phyloP scores from a whole-genome alignment of 805 yeast species.

The Suhomyces sp. region DNA sequence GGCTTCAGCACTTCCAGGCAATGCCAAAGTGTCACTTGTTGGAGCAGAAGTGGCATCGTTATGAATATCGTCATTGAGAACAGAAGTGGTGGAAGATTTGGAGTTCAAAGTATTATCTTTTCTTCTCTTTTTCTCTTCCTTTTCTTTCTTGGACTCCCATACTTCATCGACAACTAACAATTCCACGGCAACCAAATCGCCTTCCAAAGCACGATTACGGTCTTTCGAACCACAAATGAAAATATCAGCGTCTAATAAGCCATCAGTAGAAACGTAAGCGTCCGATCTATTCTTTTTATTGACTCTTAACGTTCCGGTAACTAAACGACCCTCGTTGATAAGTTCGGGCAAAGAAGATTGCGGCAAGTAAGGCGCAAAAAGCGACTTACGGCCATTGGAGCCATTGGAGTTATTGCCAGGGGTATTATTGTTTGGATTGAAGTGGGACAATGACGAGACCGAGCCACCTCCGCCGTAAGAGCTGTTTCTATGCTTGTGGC shows the following conservation, averaged over 20 bases:
- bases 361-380: constrained; percentile 94
- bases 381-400: constrained; percentile 61
- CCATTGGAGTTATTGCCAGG: constrained; percentile 24
- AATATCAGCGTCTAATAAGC: constrained; percentile 91
- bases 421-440: constrained; percentile 26
- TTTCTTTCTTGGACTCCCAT: constrained; percentile 94
- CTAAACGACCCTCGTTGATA: constrained; percentile 85
- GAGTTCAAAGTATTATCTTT: constrained; percentile 53
- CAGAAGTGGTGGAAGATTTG: constrained; percentile 31
- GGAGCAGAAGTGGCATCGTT: constrained; percentile 72
- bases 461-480: constrained; percentile 62
- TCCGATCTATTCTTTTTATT: constrained; percentile 95
- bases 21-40: constrained; percentile 14
- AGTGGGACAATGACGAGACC: constrained; percentile 44
- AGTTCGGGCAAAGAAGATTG: constrained; percentile 89
- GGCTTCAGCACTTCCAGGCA: constrained; percentile 13
- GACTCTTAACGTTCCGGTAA: constrained; percentile 88
- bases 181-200: constrained; percentile 95
- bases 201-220: constrained; percentile 95
- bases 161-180: constrained; percentile 94
- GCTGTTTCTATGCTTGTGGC: constrained; percentile 68
- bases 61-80: constrained; percentile 65
- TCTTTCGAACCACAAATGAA: constrained; percentile 98
- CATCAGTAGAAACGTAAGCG: constrained; percentile 97
- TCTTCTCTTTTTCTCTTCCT: constrained; percentile 94